These are phyloP conservation scores for Bolboschoenoplectus hybrid DNA, from an alignment of 202 grass and related monocot species.

Conservation along the genomic window DNA sequence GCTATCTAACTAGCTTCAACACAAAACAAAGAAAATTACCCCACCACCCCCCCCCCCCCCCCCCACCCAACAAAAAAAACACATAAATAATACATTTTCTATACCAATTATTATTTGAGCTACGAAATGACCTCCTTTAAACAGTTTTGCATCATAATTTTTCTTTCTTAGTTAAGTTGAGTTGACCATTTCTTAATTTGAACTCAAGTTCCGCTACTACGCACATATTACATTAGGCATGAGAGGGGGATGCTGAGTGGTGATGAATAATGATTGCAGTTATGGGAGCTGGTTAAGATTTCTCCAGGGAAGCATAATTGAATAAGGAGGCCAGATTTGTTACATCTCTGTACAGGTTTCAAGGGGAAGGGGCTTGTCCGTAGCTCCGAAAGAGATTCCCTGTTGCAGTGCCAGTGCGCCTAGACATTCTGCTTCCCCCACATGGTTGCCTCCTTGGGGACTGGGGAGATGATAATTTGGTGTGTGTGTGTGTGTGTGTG, in stretches of 20 bases:
- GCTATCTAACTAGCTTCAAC: not conserved
- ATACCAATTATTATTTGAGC: too few species aligned
- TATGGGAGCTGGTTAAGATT: constrained; percentile 26
- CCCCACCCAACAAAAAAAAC: too few species aligned
- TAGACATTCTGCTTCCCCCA: constrained; percentile 29
- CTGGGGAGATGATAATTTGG: not conserved
- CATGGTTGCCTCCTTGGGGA: constrained; percentile 28
- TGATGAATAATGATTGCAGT: not conserved
- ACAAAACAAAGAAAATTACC: not conserved
- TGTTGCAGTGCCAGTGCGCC: constrained; percentile 23
- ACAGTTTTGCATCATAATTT: too few species aligned
- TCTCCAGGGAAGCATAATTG: not conserved
- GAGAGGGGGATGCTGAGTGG: not conserved
- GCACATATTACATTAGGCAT: not conserved
- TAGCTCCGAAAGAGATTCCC: constrained; percentile 38
- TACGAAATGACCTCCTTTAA: too few species aligned
- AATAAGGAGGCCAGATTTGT: not conserved
- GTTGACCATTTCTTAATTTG: too few species aligned
- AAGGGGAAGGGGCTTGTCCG: constrained; percentile 24
- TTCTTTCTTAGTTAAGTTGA: too few species aligned
- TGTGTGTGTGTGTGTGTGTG: too few species aligned
- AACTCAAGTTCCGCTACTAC: not conserved
- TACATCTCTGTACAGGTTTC: not conserved
- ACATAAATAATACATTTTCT: too few species aligned
- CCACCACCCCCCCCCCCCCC: too few species aligned